Evolutionary conservation across 176 grass and related monocot species (phyloP), one percentile per base, ranked within the genome.

Genomic region (Triticum aestivum): DNA sequence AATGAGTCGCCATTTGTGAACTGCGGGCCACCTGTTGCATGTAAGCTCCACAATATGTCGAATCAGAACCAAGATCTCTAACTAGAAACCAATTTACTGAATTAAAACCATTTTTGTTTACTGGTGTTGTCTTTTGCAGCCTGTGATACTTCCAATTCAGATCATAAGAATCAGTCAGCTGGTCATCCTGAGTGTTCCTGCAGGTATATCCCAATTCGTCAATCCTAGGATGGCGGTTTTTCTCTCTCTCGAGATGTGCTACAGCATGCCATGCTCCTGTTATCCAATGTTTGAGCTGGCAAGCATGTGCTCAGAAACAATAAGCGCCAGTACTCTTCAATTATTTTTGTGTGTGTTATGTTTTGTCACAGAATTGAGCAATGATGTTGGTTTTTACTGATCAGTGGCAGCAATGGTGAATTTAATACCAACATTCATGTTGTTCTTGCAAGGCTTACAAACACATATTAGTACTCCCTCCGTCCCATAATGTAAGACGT

Each of bases 361-460:
- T 77, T 72, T 82, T 69, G 34, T 41, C 82, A 49, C 90, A 98
- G 96, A 98, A 83, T 98, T 98, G 17, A 86, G 90, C 8, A 87
- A 94, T 91, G 93, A 90, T 87, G 93, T 98, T 4, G 90, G 86
- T 73, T 79, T 86, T 87, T 91, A 68, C 82, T 98, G 73, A 88
- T 79, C 75, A 91, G 49, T 75, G 49, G 84, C 33, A 85, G 77
- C 39, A 84, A 85, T 67, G 84, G 88, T 62, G 86, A 96, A 82
- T 98, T 98, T 82, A 35, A 77, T 85, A 76, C 38, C 29, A 84
- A 86, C 84, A 86, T 98, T 82, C 93, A 98, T 78, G 81, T 96
- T 71, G 90, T 96, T 73, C 89, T 98, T 79, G 93, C 92, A 45
- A 92, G 93, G 83, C 83, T 98, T 85, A 88, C 93, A 75, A 98